Conservation (phyloP, 306 rosid species). For the Gleditsia sinensis region DNA sequence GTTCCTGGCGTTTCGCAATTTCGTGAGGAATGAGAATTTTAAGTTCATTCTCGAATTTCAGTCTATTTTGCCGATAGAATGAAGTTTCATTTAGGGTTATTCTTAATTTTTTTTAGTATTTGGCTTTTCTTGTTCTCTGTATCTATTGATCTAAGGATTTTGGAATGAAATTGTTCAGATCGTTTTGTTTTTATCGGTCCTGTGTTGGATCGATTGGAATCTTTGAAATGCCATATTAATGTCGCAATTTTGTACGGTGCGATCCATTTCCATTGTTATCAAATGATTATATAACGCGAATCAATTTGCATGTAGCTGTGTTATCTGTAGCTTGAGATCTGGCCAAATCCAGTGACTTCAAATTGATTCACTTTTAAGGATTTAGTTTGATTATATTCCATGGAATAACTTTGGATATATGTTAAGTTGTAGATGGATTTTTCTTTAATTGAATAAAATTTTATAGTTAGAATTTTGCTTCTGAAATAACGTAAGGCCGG, state of each 20-base stretch:
- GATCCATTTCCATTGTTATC: slow-evolving; percentile 25
- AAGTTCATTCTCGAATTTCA: not conserved
- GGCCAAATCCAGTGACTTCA: slow-evolving; percentile 22
- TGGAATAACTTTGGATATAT: not conserved
- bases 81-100: not conserved
- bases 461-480: not conserved
- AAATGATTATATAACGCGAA: slow-evolving; percentile 16
- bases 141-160: slow-evolving; percentile 42
- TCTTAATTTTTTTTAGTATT: not conserved
- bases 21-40: not conserved
- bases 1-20: not conserved
- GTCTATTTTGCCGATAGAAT: not conserved
- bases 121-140: not conserved
- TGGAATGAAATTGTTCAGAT: slow-evolving; percentile 40
- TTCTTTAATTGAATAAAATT: not conserved
- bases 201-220: not conserved
- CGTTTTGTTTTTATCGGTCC: slow-evolving; percentile 19
- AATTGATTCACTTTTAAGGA: not conserved
- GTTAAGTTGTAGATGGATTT: not conserved
- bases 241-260: not conserved
- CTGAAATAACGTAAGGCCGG: not conserved
- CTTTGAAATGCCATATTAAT: not conserved
- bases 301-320: not conserved
- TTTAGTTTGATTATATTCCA: not conserved
- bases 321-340: slow-evolving; percentile 44